phyloP scores from a whole-genome alignment of 345 rosid species.

The Ceriops zippeliana region DNA sequence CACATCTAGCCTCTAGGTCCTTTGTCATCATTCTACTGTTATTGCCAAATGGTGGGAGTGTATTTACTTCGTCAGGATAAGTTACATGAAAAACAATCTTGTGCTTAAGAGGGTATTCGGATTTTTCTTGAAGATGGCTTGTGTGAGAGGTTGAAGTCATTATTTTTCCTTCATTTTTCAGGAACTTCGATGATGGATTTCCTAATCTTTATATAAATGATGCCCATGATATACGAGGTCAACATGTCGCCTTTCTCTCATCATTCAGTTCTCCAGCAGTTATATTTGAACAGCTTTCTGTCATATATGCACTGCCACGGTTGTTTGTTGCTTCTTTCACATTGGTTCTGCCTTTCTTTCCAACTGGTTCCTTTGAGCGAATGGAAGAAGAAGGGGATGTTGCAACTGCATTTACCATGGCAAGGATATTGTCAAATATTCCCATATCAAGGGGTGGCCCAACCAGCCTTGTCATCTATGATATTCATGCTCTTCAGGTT shows the following conservation, averaged over 20 bases:
- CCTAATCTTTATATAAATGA: conserved; percentile 90
- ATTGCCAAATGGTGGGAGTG: too few species aligned
- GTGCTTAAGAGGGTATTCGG: not conserved
- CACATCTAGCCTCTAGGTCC: too few species aligned
- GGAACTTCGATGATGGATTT: conserved; percentile 95
- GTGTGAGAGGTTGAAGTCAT: not conserved
- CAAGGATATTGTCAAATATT: conserved; percentile 87
- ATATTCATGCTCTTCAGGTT: conserved; percentile 97
- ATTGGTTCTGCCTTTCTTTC: conserved; percentile 90
- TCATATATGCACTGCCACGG: conserved; percentile 88
- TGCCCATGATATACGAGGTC: conserved; percentile 88
- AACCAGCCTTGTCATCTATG: conserved; percentile 89
- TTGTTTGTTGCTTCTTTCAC: conserved; percentile 91
- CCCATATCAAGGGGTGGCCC: conserved; percentile 99
- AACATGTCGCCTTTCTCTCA: conserved; percentile 92
- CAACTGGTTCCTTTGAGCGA: conserved; percentile 96
- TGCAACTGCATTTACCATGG: conserved; percentile 98
- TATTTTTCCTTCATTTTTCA: conserved; percentile 27
- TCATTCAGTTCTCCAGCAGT: conserved; percentile 91
- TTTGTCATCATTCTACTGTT: too few species aligned
- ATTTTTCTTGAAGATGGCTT: not conserved
- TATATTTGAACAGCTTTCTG: conserved; percentile 93
- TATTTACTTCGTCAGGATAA: too few species aligned
- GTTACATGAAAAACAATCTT: too few species aligned
- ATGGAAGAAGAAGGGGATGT: conserved; percentile 99